These are phyloP conservation scores for Takashimella koratensis DNA, from an alignment of 1,284 basidiomycete genomes.

Conservation along the genomic window DNA sequence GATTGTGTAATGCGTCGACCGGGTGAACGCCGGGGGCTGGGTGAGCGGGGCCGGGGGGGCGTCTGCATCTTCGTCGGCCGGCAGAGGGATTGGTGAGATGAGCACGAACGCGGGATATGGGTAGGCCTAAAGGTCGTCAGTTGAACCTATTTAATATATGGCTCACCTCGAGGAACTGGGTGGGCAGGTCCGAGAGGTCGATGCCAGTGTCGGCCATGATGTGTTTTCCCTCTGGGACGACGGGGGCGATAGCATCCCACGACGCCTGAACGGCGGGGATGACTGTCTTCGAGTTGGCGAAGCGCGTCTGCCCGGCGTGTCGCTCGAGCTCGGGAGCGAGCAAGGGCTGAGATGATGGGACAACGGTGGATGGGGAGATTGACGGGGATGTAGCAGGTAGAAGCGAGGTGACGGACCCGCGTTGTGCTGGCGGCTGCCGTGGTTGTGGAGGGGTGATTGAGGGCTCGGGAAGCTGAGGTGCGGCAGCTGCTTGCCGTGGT, in stretches of 20 bases:
- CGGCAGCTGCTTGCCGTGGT: not conserved
- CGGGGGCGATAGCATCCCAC: not conserved
- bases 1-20: constrained; percentile 12
- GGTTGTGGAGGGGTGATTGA: not conserved
- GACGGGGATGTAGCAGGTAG: not conserved
- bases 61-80: constrained; percentile 8
- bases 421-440: not conserved
- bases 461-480: not conserved
- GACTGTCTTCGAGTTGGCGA: not conserved
- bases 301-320: not conserved
- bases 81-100: constrained; percentile 26
- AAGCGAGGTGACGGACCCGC: not conserved
- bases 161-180: constrained; percentile 29
- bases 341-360: not conserved
- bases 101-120: constrained; percentile 43
- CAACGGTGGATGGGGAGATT: not conserved
- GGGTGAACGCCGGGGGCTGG: constrained; percentile 22
- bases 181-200: constrained; percentile 20
- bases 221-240: not conserved
- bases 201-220: constrained; percentile 1
- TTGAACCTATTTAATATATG: not conserved
- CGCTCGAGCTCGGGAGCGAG: not conserved
- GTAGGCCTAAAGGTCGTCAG: constrained; percentile 21
- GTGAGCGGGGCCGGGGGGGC: constrained; percentile 5
- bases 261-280: not conserved